These are phyloP conservation scores for Artomyces pyxidatus DNA, from an alignment of 768 basidiomycete genomes.

Conservation along the genomic window DNA sequence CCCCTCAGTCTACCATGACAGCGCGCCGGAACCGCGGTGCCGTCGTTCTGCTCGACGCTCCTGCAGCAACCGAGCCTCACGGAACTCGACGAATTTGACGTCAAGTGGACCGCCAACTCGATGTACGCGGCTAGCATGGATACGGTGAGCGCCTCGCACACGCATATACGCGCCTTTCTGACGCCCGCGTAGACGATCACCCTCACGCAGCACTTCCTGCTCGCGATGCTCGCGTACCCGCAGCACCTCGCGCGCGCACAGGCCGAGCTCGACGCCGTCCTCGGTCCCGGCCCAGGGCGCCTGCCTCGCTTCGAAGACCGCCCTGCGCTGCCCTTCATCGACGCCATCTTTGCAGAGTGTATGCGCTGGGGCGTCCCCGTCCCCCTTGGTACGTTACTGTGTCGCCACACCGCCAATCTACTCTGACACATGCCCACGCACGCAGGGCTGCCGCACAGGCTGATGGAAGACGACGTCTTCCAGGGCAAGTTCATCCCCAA, in stretches of 20 bases:
- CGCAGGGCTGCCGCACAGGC: slow-evolving; percentile 52
- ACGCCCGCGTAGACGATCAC: slow-evolving; percentile 40
- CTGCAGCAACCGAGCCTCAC: slow-evolving; percentile 28
- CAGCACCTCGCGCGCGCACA: slow-evolving; percentile 47
- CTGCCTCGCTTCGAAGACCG: slow-evolving; percentile 57
- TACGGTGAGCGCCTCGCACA: slow-evolving; percentile 35
- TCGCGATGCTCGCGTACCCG: slow-evolving; percentile 60
- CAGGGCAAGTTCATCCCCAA: slow-evolving; percentile 51
- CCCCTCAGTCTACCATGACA: slow-evolving; percentile 8
- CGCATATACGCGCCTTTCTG: neutral
- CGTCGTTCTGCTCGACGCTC: slow-evolving; percentile 41
- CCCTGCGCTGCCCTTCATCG: slow-evolving; percentile 45
- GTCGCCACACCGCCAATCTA: neutral
- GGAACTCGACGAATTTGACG: slow-evolving; percentile 50
- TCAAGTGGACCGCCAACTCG: slow-evolving; percentile 79
- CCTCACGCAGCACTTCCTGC: slow-evolving; percentile 48
- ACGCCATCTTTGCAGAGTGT: slow-evolving; percentile 47
- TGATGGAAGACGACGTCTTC: slow-evolving; percentile 62
- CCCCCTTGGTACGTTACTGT: slow-evolving; percentile 39
- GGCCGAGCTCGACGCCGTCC: slow-evolving; percentile 53
- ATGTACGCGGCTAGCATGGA: slow-evolving; percentile 65
- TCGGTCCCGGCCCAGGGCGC: slow-evolving; percentile 36
- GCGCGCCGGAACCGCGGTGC: slow-evolving; percentile 29
- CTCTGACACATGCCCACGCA: neutral
- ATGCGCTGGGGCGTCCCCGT: slow-evolving; percentile 51